These are phyloP conservation scores for Multifurca ochricompacta DNA, from an alignment of 768 basidiomycete species.

Conservation along the genomic window DNA sequence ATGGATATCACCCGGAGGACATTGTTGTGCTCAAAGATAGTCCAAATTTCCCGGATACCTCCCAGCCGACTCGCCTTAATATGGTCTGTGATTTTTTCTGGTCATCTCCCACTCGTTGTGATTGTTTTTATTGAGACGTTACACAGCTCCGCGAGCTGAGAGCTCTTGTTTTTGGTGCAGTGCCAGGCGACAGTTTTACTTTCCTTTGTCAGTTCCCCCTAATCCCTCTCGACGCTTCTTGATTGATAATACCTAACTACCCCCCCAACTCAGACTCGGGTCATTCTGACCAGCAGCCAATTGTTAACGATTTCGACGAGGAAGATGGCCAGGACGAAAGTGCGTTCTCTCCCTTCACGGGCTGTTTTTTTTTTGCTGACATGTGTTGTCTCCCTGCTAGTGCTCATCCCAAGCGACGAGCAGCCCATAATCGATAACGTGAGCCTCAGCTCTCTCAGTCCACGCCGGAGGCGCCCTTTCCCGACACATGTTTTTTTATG, in stretches of 20 bases:
- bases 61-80: not conserved
- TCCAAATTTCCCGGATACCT: not conserved
- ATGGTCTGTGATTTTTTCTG: not conserved
- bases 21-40: not conserved
- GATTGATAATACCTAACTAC: not conserved
- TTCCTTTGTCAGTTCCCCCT: slow-evolving; percentile 24
- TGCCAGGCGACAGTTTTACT: slow-evolving; percentile 22
- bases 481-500: slow-evolving; percentile 6
- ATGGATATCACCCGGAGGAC: not conserved
- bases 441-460: not conserved
- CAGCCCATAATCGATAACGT: slow-evolving; percentile 24
- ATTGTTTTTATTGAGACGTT: not conserved
- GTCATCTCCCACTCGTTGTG: not conserved
- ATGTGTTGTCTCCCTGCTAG: not conserved
- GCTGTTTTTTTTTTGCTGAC: not conserved
- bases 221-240: not conserved
- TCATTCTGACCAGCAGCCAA: slow-evolving; percentile 21
- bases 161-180: slow-evolving; percentile 14
- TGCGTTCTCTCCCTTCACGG: not conserved
- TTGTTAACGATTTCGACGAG: slow-evolving; percentile 12
- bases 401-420: slow-evolving; percentile 12
- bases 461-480: not conserved
- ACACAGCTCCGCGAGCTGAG: not conserved
- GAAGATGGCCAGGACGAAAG: slow-evolving; percentile 24
- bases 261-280: slow-evolving; percentile 22